Evolutionary conservation across 495 filamentous ascomycete species (phyloP).

Genomic region (Lophiostoma macrostomum): DNA sequence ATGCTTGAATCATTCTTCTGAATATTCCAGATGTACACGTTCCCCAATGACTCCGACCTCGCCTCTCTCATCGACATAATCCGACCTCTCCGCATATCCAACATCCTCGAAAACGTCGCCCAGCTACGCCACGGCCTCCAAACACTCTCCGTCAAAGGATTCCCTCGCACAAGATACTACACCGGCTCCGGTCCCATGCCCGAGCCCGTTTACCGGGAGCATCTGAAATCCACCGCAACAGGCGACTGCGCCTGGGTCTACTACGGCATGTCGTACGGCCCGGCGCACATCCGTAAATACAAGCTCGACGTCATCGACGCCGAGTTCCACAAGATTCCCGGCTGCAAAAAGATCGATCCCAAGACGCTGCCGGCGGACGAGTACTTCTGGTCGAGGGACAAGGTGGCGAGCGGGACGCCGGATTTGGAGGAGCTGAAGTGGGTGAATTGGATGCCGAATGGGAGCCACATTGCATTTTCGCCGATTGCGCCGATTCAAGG

Average conservation of each 20-base stretch:
- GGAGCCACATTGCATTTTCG: constrained; percentile 19
- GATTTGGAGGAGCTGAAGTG: constrained; percentile 25
- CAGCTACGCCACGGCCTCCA: constrained; percentile 26
- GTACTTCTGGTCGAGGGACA: constrained; percentile 25
- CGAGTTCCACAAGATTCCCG: constrained; percentile 18
- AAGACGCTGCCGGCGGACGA: constrained; percentile 17
- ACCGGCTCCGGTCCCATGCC: constrained; percentile 17
- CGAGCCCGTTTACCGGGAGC: not conserved
- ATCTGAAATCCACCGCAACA: constrained; percentile 11
- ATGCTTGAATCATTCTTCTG: not conserved
- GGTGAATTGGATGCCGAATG: constrained; percentile 31
- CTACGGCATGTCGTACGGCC: constrained; percentile 30
- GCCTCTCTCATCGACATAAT: constrained; percentile 26
- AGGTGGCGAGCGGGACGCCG: constrained; percentile 15
- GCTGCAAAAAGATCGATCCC: constrained; percentile 19
- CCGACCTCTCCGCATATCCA: constrained; percentile 23
- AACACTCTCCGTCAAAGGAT: constrained; percentile 22
- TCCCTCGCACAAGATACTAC: constrained; percentile 14
- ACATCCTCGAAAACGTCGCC: constrained; percentile 27
- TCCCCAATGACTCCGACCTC: constrained; percentile 17
- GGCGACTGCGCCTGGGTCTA: constrained; percentile 27
- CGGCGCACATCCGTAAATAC: constrained; percentile 17
- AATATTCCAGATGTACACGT: constrained; percentile 24
- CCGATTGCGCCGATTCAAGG: constrained; percentile 20
- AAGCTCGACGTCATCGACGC: constrained; percentile 22